Evolutionary conservation across 2,329 filamentous ascomycete genomes (phyloP).

Genomic region (Colletotrichum neosansevieriae): DNA sequence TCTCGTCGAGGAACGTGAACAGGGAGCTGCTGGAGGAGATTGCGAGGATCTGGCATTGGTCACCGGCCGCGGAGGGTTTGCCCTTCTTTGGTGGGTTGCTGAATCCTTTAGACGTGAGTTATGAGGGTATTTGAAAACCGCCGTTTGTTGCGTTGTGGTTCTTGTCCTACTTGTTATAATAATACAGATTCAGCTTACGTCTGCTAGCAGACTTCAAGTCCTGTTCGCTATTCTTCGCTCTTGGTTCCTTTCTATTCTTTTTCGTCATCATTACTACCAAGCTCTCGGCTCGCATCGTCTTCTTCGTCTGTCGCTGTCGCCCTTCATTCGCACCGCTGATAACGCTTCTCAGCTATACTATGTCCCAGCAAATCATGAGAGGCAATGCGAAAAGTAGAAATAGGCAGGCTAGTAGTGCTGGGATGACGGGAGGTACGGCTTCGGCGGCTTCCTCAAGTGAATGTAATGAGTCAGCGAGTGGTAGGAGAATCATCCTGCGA

Average conservation of each 20-base stretch:
- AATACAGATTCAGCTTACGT: not conserved
- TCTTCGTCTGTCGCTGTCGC: not conserved
- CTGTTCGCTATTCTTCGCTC: too few species aligned
- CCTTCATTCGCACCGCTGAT: too few species aligned
- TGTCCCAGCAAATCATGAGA: slow-evolving; percentile 28
- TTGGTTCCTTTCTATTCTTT: not conserved
- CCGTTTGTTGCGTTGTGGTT: not conserved
- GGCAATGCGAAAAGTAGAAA: slow-evolving; percentile 30
- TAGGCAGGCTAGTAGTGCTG: slow-evolving; percentile 28
- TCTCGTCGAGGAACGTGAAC: not conserved
- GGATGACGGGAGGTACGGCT: slow-evolving; percentile 30
- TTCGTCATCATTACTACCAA: too few species aligned
- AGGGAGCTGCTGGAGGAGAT: slow-evolving; percentile 29
- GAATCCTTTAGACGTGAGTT: slow-evolving; percentile 11
- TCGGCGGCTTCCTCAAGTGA: slow-evolving; percentile 27
- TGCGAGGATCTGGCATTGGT: slow-evolving; percentile 22
- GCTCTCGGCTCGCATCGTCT: not conserved
- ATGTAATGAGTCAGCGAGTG: slow-evolving; percentile 21
- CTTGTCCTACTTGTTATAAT: not conserved
- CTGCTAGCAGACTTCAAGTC: not conserved
- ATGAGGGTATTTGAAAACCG: slow-evolving; percentile 16
- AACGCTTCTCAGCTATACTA: slow-evolving; percentile 1
- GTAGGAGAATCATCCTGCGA: slow-evolving; percentile 24
- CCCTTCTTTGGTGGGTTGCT: slow-evolving; percentile 22
- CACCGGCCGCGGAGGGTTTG: slow-evolving; percentile 2